Conservation (phyloP, 225 moss, liverwort and hornwort genomes). For the Asterella californica region DNA sequence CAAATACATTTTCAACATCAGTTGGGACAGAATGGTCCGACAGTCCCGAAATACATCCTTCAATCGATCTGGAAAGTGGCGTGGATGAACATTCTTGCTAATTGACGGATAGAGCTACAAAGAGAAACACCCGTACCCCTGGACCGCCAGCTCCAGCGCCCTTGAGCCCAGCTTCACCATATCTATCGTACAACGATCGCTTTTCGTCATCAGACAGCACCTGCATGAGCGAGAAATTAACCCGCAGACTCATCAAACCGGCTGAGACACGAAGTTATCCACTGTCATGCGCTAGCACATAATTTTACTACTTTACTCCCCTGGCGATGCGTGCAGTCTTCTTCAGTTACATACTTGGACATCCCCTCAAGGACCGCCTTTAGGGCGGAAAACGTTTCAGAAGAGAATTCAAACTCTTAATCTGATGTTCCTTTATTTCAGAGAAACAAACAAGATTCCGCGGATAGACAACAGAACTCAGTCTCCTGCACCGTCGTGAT, state of each 20-base stretch:
- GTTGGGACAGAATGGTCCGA: not conserved
- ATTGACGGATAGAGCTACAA: not conserved
- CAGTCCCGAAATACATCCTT: not conserved
- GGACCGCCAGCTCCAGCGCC: constrained; percentile 91
- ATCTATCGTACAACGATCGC: constrained; percentile 88
- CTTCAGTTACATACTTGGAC: too few relatives aligned
- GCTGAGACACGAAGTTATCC: not conserved
- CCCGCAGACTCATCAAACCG: not conserved
- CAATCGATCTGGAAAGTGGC: too few relatives aligned
- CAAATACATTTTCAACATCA: not conserved
- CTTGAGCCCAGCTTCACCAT: constrained; percentile 96
- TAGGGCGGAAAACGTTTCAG: too few relatives aligned
- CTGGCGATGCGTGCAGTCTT: too few relatives aligned
- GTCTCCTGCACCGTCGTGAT: too few relatives aligned
- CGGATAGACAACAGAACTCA: not conserved
- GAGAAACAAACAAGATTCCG: too few relatives aligned
- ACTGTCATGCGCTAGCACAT: too few relatives aligned
- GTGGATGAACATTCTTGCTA: not conserved
- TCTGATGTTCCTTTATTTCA: too few relatives aligned
- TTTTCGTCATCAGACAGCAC: constrained; percentile 97
- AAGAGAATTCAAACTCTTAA: too few relatives aligned
- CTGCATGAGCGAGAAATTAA: constrained; percentile 31
- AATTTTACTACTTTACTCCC: too few relatives aligned
- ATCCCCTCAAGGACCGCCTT: too few relatives aligned
- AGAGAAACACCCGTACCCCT: constrained; percentile 48